Evolutionary conservation across 352 stramenopile species (phyloP), one percentile per base, ranked within the genome.

Genomic region (Phytophthora podocarpi): DNA sequence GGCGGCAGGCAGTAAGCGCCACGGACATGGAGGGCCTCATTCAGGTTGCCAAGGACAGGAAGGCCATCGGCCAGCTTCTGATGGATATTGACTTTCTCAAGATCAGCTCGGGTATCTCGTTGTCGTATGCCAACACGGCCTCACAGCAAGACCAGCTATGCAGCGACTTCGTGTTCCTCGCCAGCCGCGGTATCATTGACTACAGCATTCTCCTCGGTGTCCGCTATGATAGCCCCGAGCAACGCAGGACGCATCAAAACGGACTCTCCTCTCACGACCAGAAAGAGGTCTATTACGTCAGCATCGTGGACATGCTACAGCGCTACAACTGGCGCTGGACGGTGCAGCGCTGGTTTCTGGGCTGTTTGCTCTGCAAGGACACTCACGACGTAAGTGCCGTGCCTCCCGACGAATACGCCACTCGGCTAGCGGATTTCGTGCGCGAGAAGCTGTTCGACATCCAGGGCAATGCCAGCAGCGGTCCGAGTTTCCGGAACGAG

Each of bases 51-150:
- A 75, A 80, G 26, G 58, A 89, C 37, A 76, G 76, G 35, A 61
- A 81, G 23, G 52, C 68, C 12, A 93, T 95, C 65, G 48, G 58
- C 18, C 83, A 89, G 56, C 76, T 95, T 39, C 82, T 95, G 76
- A 88, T 95, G 76, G 86, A 95, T 70, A 93, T 95, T 34, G 86
- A 95, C 59, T 95, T 95, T 45, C 80, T 82, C 28, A 89, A 90
- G 65, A 74, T 95, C 59, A 85, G 70, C 43, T 64, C 69, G 0
- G 84, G 82, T 5, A 82, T 95, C 24, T 59, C 71, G 13, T 56
- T 93, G 8, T 78, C 83, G 5, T 75, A 82, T 10, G 41, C 55
- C 1, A 74, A 74, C 30, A 81, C 79, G 0, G 55, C 71, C 4
- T 39, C 62, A 16, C 50, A 89, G 9, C 76, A 93, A 45, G 79